Evolutionary conservation across 2,329 filamentous ascomycete genomes (phyloP).

Genomic region (Calonectria crousiana): DNA sequence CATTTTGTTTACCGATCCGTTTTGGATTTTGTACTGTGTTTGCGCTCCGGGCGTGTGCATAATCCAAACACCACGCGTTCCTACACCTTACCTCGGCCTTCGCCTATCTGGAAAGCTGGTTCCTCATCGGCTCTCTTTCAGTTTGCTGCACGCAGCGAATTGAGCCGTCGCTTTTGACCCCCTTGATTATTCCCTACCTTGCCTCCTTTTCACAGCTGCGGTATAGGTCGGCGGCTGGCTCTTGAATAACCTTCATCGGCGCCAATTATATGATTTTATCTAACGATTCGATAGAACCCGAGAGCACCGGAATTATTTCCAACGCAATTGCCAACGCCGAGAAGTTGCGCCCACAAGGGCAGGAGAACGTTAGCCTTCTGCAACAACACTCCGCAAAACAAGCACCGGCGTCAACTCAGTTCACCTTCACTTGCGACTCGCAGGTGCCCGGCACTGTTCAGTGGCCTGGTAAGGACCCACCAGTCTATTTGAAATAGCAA

Average conservation of each 20-base stretch:
- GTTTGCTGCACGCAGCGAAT: not conserved
- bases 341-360: constrained; percentile 73
- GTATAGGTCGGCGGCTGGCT: not conserved
- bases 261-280: constrained; percentile 12
- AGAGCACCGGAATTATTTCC: constrained; percentile 84
- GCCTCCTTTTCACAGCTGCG: not conserved
- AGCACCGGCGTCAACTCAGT: constrained; percentile 83
- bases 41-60: not conserved
- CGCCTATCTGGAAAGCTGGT: not conserved
- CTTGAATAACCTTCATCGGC: not conserved
- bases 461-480: constrained; percentile 70
- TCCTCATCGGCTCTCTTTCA: not conserved
- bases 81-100: not conserved
- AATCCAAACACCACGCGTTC: not conserved
- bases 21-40: not conserved
- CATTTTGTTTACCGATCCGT: not conserved
- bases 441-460: constrained; percentile 84
- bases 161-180: not conserved
- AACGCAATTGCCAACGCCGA: constrained; percentile 91
- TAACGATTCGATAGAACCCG: constrained; percentile 49
- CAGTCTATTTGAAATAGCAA: not conserved
- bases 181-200: not conserved
- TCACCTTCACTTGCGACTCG: constrained; percentile 96
- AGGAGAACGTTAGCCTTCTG: constrained; percentile 84
- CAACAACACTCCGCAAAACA: constrained; percentile 75